Evolutionary conservation across 257 asterid genomes (phyloP).

Genomic region (Primulina huaijiensis): DNA sequence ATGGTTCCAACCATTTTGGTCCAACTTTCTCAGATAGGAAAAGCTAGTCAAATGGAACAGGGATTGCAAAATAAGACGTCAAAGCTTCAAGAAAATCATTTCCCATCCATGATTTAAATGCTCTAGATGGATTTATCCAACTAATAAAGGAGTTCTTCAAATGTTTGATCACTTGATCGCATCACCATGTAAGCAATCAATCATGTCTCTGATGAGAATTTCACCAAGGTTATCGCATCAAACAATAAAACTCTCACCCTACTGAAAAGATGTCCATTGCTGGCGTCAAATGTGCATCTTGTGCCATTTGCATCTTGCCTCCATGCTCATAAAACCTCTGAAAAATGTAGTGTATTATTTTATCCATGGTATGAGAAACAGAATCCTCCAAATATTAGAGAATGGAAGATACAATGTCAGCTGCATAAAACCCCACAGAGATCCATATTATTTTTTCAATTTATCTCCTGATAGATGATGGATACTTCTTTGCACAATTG

Average conservation of each 20-base stretch:
- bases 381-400: conserved; percentile 17
- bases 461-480: conserved; percentile 1
- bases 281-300: conserved; percentile 82
- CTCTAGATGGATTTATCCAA: conserved; percentile 16
- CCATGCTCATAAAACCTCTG: conserved; percentile 99
- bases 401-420: conserved; percentile 8
- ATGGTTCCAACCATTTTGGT: conserved; percentile 5
- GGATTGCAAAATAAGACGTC: conserved; percentile 14
- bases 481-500: neutral
- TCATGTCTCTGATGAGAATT: conserved; percentile 3
- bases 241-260: conserved; percentile 66
- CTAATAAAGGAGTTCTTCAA: neutral
- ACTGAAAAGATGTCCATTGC: conserved; percentile 95
- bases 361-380: conserved; percentile 14
- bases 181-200: conserved; percentile 9
- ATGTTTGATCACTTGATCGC: conserved; percentile 16
- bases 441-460: conserved; percentile 5
- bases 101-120: conserved; percentile 10
- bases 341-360: conserved; percentile 26
- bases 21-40: conserved; percentile 6
- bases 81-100: conserved; percentile 9
- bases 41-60: conserved; percentile 11
- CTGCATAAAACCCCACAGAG: conserved; percentile 10
- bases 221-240: conserved; percentile 14
- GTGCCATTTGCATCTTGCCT: conserved; percentile 71